phyloP scores from a whole-genome alignment of 2,329 filamentous ascomycete genomes.

The Ophiostoma sp. region DNA sequence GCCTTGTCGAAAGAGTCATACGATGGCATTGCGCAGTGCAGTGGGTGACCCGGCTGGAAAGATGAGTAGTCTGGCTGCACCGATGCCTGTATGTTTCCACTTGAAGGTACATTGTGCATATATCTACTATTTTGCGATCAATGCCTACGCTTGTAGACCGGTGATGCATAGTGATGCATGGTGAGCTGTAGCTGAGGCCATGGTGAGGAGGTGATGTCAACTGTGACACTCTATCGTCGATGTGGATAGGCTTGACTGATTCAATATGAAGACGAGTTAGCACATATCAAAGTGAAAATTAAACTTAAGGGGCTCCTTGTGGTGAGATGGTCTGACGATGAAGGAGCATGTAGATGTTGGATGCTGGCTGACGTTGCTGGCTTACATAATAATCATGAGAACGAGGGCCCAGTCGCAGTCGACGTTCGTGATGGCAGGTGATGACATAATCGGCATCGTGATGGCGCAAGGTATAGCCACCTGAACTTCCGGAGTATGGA shows the following conservation, averaged over 20 bases:
- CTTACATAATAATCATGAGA: not conserved
- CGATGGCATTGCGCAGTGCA: not conserved
- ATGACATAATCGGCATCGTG: not conserved
- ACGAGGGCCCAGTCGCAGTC: not conserved
- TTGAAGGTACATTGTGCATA: not conserved
- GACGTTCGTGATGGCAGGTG: not conserved
- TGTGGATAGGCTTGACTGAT: too few relatives aligned
- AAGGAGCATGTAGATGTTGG: not conserved
- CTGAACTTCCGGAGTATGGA: conserved; percentile 5
- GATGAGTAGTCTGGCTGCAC: not conserved
- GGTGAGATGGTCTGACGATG: not conserved
- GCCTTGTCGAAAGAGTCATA: not conserved
- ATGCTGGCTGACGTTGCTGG: not conserved
- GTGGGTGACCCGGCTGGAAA: not conserved
- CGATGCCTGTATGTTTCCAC: not conserved
- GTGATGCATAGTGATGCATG: not conserved
- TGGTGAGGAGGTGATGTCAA: not conserved
- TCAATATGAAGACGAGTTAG: too few relatives aligned
- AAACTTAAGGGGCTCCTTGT: not conserved
- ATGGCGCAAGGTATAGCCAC: not conserved
- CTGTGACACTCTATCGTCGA: not conserved
- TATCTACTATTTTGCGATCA: not conserved
- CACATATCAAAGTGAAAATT: not conserved
- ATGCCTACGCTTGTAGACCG: not conserved
- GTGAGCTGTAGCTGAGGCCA: not conserved